A percentile compares a stretch with the other conserved stretches of the same genome.
Conservation (phyloP, 2,329 filamentous ascomycete genomes). For the Diaporthe batatas region DNA sequence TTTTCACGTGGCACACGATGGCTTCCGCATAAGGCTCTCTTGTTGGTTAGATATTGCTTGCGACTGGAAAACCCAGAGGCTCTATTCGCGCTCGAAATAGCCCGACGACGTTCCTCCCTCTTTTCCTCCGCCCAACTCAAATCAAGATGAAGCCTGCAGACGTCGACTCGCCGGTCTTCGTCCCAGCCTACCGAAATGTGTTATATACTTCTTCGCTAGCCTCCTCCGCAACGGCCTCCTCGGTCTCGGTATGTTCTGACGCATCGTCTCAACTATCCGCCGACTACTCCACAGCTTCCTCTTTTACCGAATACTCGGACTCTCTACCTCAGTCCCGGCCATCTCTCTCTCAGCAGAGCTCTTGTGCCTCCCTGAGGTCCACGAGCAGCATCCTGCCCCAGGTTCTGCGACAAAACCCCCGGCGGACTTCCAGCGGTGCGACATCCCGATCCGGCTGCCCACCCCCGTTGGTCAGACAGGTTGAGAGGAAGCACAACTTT, state of each 20-base stretch:
- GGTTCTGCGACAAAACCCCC: conserved; percentile 75
- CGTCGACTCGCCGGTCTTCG: conserved; percentile 66
- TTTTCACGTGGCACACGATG: conserved; percentile 39
- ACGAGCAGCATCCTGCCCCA: conserved; percentile 60
- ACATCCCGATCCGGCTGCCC: conserved; percentile 72
- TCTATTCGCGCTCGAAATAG: conserved; percentile 41
- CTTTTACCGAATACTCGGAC: conserved; percentile 64
- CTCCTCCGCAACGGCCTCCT: conserved; percentile 81
- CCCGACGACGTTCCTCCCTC: conserved; percentile 40
- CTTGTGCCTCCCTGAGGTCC: conserved; percentile 53
- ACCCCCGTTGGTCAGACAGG: conserved; percentile 85
- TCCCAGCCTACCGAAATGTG: conserved; percentile 62
- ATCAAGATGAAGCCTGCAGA: conserved; percentile 72
- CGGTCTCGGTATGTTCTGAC: conserved; percentile 83
- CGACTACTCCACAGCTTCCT: conserved; percentile 75
- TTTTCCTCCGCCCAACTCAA: conserved; percentile 39
- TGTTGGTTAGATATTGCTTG: conserved; percentile 36
- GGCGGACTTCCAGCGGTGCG: conserved; percentile 67
- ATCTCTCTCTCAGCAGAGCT: conserved; percentile 50
- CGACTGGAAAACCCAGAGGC: conserved; percentile 33
- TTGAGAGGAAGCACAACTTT: conserved; percentile 93
- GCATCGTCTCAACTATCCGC: conserved; percentile 75
- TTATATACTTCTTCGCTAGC: conserved; percentile 79
- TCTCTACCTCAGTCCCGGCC: conserved; percentile 54
- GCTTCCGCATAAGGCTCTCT: conserved; percentile 36